Percentiles rank a stretch among this genome's conserved stretches.
These are phyloP conservation scores for Incumbomyces lentus DNA, from an alignment of 2,329 filamentous ascomycete genomes.

Conservation along the genomic window DNA sequence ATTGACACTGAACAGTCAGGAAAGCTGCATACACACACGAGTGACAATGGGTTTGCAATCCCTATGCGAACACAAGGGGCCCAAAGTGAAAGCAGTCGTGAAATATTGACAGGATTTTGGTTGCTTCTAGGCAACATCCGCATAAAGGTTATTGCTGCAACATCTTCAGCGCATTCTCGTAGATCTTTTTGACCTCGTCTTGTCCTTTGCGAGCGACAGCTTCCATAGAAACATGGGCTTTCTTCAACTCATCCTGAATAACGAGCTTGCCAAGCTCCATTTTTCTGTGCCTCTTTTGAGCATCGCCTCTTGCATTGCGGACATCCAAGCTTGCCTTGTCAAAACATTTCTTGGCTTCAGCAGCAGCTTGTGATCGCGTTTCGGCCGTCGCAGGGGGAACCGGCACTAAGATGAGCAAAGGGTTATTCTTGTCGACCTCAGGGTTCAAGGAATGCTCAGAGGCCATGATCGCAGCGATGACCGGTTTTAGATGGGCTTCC, in stretches of 20 bases:
- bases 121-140: too few species aligned
- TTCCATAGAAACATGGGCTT: conserved; percentile 39
- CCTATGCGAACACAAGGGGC: too few species aligned
- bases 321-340: conserved; percentile 32
- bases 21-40: too few species aligned
- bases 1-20: too few species aligned
- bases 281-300: conserved; percentile 36
- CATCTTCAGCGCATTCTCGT: conserved; percentile 28
- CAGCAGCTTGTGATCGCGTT: conserved; percentile 32
- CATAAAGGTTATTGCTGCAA: conserved; percentile 10
- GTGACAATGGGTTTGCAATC: too few species aligned
- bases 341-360: conserved; percentile 32
- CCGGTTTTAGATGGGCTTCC: conserved; percentile 43
- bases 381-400: conserved; percentile 39
- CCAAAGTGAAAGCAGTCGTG: too few species aligned
- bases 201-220: conserved; percentile 37
- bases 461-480: conserved; percentile 32
- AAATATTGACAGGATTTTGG: too few species aligned
- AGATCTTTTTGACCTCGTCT: conserved; percentile 36
- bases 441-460: conserved; percentile 35
- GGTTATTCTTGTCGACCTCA: conserved; percentile 32
- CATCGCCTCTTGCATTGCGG: conserved; percentile 32
- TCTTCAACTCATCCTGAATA: conserved; percentile 35
- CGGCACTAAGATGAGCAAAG: conserved; percentile 34
- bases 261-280: conserved; percentile 35